These are phyloP conservation scores for Phyllosticta paracitricarpa DNA, from an alignment of 2,329 filamentous ascomycete genomes.

Conservation along the genomic window DNA sequence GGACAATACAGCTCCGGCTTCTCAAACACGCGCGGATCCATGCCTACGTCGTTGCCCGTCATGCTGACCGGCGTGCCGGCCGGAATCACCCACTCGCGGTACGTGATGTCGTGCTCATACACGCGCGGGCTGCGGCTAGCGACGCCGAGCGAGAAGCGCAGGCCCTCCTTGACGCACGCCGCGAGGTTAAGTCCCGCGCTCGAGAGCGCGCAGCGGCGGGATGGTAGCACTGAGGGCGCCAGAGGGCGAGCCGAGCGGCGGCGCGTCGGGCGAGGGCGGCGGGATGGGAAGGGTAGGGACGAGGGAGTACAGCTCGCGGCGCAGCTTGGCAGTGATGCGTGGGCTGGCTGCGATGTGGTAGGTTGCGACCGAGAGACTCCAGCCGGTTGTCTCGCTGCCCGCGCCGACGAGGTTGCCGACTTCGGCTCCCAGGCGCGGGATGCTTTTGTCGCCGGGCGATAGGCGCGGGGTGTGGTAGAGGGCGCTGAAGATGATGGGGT, in stretches of 20 bases:
- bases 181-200: conserved; percentile 4
- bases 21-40: conserved; percentile 29
- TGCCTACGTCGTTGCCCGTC: conserved; percentile 26
- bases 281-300: background rate
- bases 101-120: conserved; percentile 12
- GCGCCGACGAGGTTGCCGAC: conserved; percentile 6
- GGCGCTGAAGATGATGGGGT: background rate
- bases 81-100: conserved; percentile 19
- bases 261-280: background rate
- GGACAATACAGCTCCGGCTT: conserved; percentile 25
- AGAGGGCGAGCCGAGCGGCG: background rate
- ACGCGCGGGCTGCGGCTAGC: conserved; percentile 18
- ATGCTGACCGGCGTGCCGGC: conserved; percentile 28
- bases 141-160: conserved; percentile 29
- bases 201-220: background rate
- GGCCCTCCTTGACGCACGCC: conserved; percentile 18
- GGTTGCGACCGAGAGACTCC: conserved; percentile 19
- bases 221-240: background rate
- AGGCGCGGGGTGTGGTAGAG: background rate
- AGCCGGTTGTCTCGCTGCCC: conserved; percentile 14
- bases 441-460: background rate
- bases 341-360: conserved; percentile 26
- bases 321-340: conserved; percentile 15
- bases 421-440: background rate
- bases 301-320: background rate